A percentile compares a stretch with the other conserved stretches of the same genome.
These are phyloP conservation scores for Colletotrichum graminicola DNA, from an alignment of 2,329 filamentous ascomycete genomes.

Conservation along the genomic window DNA sequence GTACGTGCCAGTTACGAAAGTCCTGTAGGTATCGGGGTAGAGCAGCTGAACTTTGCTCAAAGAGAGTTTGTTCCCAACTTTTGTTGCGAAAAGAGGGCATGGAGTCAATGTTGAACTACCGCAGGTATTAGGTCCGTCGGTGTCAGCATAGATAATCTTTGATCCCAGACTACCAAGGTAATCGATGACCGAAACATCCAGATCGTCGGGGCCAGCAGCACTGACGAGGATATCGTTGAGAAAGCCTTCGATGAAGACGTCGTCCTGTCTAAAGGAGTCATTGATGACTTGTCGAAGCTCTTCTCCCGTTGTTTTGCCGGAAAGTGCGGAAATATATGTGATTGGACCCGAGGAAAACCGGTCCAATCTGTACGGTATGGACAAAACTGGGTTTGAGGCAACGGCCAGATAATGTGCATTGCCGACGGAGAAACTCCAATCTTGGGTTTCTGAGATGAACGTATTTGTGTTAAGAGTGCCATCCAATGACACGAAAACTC, in stretches of 20 bases:
- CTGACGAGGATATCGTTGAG: constrained; percentile 2
- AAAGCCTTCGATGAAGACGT: background rate
- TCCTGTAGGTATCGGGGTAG: constrained; percentile 26
- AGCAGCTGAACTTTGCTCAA: constrained; percentile 1
- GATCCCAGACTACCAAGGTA: constrained; percentile 1
- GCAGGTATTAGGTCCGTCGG: background rate
- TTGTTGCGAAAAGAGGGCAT: background rate
- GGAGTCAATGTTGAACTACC: constrained; percentile 1
- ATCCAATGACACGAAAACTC: background rate
- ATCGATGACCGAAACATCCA: constrained; percentile 6
- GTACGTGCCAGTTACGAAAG: constrained; percentile 24
- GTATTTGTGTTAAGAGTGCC: background rate
- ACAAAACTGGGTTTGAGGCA: background rate
- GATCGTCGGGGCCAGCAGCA: background rate
- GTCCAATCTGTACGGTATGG: background rate
- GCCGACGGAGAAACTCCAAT: background rate
- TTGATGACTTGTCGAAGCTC: constrained; percentile 2
- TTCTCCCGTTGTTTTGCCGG: background rate
- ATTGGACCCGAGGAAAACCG: background rate
- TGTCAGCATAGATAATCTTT: background rate
- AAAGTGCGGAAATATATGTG: constrained; percentile 7
- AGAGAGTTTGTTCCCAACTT: background rate
- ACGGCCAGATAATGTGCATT: background rate
- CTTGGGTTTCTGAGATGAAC: background rate
- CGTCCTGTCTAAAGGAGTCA: background rate